Evolutionary conservation across 2,329 filamentous ascomycete species (phyloP), one percentile per base, ranked within the genome.

Genomic region (Plectosphaerella cucumerina): DNA sequence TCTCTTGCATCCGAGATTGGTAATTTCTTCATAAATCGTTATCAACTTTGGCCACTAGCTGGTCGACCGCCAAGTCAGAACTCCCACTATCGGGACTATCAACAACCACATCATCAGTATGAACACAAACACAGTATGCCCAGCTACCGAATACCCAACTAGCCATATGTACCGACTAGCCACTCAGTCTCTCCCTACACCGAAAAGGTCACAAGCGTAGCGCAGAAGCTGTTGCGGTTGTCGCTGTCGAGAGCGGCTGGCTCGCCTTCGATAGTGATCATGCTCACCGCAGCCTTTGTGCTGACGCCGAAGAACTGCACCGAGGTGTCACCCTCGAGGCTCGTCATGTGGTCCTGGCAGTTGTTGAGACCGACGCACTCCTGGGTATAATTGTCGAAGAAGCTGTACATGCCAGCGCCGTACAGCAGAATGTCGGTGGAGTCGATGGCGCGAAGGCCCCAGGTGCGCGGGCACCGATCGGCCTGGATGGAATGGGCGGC

Each of bases 341-440:
- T 83, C 44, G 92, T 77, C 72, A 94, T 91, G 70, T 90, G 86
- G 52, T 85, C 76, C 69, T 93, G 89, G 73, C 89, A 94, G 58
- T 79, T 81, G 65, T 88, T 79, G 10, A 76, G 76, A 35, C 70
- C 67, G 15, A 92, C 77, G 60, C 89, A 94, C 17, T 76, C 74
- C 68, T 91, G 86, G 35, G 70, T 73, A 70, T 93, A 93, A 75
- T 91, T 90, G 67, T 93, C 81, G 63, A 90, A 93, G 80, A 93
- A 93, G 58, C 80, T 86, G 77, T 93, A 93, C 53, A 92, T 71
- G 22, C 89, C 89, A 5, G 81, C 86, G 44, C 89, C 88, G 62
- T 85, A 89, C 60, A 91, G 70, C 62, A 80, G 82, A 17, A 91
- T 65, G 54, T 90, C 80, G 10, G 74, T 76, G 3, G 86, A 89